A percentile compares a stretch with the other conserved stretches of the same genome.
Conservation (phyloP, 1,284 basidiomycete species). For the Microbotryomycetes sp. region DNA sequence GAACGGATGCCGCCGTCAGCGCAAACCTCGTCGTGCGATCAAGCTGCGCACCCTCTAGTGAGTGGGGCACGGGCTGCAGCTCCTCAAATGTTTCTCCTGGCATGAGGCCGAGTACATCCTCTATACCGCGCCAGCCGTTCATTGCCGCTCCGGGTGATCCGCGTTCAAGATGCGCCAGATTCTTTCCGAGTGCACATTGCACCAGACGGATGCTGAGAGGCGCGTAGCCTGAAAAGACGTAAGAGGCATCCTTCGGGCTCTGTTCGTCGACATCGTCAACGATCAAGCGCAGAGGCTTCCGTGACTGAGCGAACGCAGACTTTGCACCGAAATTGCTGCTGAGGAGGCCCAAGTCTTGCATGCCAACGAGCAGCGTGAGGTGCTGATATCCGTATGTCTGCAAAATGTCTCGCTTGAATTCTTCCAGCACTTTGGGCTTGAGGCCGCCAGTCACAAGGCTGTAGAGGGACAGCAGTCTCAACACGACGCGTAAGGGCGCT, state of each 20-base stretch:
- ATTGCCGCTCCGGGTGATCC: conserved; percentile 54
- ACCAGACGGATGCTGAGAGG: conserved; percentile 85
- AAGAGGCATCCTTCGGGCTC: conserved; percentile 81
- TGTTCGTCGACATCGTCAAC: conserved; percentile 74
- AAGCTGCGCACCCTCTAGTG: neutral
- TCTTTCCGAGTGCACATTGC: conserved; percentile 73
- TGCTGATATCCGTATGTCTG: conserved; percentile 92
- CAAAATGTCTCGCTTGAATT: conserved; percentile 81
- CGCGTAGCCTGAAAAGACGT: conserved; percentile 94
- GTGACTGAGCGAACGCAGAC: conserved; percentile 58
- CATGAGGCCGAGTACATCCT: conserved; percentile 72
- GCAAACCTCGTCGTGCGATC: neutral
- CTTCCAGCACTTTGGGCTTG: conserved; percentile 78
- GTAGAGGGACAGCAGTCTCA: conserved; percentile 77
- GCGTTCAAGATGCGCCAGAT: conserved; percentile 43
- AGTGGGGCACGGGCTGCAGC: conserved; percentile 20
- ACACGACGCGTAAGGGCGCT: conserved; percentile 63
- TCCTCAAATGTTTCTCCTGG: conserved; percentile 85
- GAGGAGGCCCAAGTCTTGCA: conserved; percentile 61
- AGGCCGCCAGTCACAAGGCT: conserved; percentile 77
- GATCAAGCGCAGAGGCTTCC: conserved; percentile 80
- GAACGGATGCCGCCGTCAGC: neutral
- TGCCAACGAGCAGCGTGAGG: conserved; percentile 72
- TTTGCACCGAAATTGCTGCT: conserved; percentile 37
- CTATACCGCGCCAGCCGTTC: conserved; percentile 92